Evolutionary conservation across 306 rosid genomes (phyloP), one percentile per base, ranked within the genome.

Genomic region (Vachellia collinsii): DNA sequence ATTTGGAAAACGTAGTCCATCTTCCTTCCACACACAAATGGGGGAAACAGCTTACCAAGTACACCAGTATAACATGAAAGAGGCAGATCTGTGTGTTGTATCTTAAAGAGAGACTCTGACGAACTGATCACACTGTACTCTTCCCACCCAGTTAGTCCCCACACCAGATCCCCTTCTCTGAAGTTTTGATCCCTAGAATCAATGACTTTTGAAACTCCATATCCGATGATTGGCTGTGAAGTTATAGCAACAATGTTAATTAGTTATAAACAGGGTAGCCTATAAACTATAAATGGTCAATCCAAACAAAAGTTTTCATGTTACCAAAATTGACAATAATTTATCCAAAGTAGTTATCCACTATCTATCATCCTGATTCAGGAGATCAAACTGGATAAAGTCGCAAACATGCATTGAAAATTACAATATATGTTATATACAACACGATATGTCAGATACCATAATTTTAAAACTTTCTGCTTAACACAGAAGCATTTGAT

Each of bases 11-110:
- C 43, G 0, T 4, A 41, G 43, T 41, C 43, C 41, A 1, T 38
- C 41, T 38, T 5, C 41, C 41, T 38, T 38, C 34, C 34, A 29
- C 34, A 29, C 34, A 29, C 34, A 29, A 29, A 56, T 16, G 58
- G 58, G 16, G 16, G 50, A 29, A 38, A 72, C 16, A 72, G 29
- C 76, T 72, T 74, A 87, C 89, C 92, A 10, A 89, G 91, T 73
- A 87, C 51, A 37, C 88, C 91, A 19, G 89, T 87, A 74, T 85
- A 85, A 38, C 87, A 84, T 0, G 91, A 83, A 22, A 89, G 84
- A 36, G 93, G 91, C 47, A 89, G 79, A 36, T 89, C 87, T 16
- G 81, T 80, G 39, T 85, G 74, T 17, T 79, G 72, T 58, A 87
- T 87, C 59, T 83, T 89, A 38, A 89, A 79, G 8, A 87, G 41